phyloP scores from a whole-genome alignment of 257 asterid genomes.

The Solanum okadae region DNA sequence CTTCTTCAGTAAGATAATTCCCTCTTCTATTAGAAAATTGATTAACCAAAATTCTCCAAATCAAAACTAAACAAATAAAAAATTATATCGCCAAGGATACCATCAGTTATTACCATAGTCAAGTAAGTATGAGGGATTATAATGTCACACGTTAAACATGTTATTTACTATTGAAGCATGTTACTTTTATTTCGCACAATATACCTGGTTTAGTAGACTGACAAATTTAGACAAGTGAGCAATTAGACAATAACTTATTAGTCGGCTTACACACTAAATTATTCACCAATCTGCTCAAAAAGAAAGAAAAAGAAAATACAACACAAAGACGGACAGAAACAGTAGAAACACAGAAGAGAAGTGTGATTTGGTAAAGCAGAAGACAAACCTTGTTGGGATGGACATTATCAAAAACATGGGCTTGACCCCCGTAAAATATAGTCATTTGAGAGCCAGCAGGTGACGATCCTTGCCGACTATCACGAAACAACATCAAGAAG shows the following conservation, averaged over 20 bases:
- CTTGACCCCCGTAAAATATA: conserved; percentile 91
- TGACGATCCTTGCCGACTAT: conserved; percentile 52
- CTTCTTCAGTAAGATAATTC: background rate
- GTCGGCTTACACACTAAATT: background rate
- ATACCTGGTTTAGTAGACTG: background rate
- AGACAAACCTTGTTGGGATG: conserved; percentile 71
- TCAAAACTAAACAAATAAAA: background rate
- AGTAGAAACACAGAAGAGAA: background rate
- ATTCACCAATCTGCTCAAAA: background rate
- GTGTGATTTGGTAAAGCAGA: background rate
- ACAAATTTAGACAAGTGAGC: background rate
- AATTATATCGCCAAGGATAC: background rate
- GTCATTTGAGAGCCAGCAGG: conserved; percentile 73
- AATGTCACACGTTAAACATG: background rate
- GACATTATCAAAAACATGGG: conserved; percentile 85
- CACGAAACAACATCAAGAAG: conserved; percentile 12
- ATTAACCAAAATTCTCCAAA: background rate
- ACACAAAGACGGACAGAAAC: background rate
- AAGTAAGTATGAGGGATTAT: background rate
- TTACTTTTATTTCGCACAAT: background rate
- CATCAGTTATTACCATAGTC: background rate
- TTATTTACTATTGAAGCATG: background rate
- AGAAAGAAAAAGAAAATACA: background rate
- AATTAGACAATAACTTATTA: background rate
- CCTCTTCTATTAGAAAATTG: background rate